phyloP scores from a whole-genome alignment of 495 filamentous ascomycete genomes.

The Achaetomiella virescens region DNA sequence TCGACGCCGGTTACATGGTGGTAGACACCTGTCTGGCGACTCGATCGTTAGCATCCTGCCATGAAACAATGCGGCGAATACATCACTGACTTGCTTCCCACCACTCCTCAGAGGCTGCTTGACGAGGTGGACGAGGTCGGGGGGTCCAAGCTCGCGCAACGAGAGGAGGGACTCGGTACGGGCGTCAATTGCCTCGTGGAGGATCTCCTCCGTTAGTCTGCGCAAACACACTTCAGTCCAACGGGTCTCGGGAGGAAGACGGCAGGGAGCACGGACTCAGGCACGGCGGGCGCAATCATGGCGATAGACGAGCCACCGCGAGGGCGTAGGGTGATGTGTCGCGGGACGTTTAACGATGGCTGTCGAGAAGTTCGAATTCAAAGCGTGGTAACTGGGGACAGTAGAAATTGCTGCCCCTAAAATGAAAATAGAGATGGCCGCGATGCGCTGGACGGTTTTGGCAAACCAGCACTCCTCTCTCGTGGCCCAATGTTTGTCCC shows the following conservation, averaged over 20 bases:
- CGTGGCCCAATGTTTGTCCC: background rate
- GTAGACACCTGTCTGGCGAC: conserved; percentile 76
- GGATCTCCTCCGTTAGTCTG: conserved; percentile 86
- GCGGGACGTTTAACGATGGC: background rate
- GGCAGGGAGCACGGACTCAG: conserved; percentile 60
- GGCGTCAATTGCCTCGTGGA: conserved; percentile 81
- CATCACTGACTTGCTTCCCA: conserved; percentile 53
- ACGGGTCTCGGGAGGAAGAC: background rate
- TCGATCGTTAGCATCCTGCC: conserved; percentile 16
- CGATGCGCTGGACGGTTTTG: too few species aligned
- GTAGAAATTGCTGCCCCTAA: too few species aligned
- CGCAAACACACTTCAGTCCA: conserved; percentile 18
- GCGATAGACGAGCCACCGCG: conserved; percentile 26
- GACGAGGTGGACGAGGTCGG: conserved; percentile 89
- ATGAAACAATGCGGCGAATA: background rate
- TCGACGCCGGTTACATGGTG: conserved; percentile 98
- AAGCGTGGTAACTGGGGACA: background rate
- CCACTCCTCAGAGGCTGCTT: conserved; percentile 69
- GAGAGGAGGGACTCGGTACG: conserved; percentile 78
- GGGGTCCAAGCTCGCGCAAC: conserved; percentile 87
- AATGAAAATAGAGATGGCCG: too few species aligned
- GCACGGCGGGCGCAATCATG: conserved; percentile 86
- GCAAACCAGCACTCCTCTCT: too few species aligned
- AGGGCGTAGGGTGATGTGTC: background rate
- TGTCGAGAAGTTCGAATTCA: background rate